Conservation (phyloP, 495 filamentous ascomycete species). For the Saxophila tyrrhenica region DNA sequence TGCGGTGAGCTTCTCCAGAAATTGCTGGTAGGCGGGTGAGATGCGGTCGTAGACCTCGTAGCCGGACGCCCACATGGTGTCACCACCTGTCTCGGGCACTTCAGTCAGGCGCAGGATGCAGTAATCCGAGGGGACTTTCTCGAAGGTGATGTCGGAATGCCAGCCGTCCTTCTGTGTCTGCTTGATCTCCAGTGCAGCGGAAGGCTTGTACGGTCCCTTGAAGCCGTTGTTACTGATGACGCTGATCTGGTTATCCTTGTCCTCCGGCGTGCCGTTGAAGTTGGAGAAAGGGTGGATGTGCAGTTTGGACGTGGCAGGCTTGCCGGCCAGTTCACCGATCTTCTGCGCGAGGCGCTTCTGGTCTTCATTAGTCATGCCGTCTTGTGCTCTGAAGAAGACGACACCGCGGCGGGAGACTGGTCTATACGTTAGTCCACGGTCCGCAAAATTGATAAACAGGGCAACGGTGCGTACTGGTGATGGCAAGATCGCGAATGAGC, state of each 20-base stretch:
- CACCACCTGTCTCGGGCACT: conserved; percentile 62
- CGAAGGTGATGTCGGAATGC: conserved; percentile 31
- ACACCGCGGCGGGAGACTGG: conserved; percentile 70
- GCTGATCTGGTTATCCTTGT: conserved; percentile 56
- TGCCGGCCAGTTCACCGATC: conserved; percentile 52
- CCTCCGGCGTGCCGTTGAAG: conserved; percentile 42
- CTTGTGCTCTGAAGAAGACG: conserved; percentile 70
- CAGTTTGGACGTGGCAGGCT: conserved; percentile 31
- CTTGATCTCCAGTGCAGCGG: conserved; percentile 5
- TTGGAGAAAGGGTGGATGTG: conserved; percentile 68
- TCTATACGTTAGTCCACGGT: background rate
- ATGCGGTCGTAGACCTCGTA: conserved; percentile 73
- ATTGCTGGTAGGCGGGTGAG: conserved; percentile 49
- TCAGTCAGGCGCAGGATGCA: conserved; percentile 33
- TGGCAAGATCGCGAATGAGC: conserved; percentile 52
- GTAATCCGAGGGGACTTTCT: conserved; percentile 28
- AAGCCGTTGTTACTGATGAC: conserved; percentile 52
- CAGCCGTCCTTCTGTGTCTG: conserved; percentile 22
- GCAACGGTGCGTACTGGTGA: conserved; percentile 49
- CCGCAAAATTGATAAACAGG: background rate
- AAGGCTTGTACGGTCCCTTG: conserved; percentile 34
- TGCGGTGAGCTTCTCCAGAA: conserved; percentile 57
- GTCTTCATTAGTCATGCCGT: conserved; percentile 49
- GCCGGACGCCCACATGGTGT: conserved; percentile 47
- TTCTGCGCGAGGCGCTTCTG: conserved; percentile 58